Evolutionary conservation across 2,329 filamentous ascomycete genomes (phyloP), one percentile per base, ranked within the genome.

Genomic region (Elsinoe ampelina): DNA sequence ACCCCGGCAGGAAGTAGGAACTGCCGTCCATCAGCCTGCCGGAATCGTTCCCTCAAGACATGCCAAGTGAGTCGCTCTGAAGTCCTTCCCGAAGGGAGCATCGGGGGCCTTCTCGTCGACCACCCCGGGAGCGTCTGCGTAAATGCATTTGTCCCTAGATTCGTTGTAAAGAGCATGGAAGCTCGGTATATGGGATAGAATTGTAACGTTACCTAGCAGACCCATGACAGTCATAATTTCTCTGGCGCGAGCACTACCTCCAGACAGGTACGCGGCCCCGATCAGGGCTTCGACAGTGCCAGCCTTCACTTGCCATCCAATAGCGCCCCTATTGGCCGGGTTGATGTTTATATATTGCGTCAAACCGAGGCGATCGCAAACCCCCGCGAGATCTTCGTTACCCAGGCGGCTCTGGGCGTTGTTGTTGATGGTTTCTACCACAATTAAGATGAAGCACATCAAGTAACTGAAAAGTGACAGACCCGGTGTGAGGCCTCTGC

Each of bases 211-310:
- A 50, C 45, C 45, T 43, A 54, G 2, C 13, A 54, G 19, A 20
- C 36, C 51, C 35, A 54, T 34, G 12, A 22, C 22, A 10, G n/a
- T 8, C 51, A 54, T 54, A 12, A 54, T 20, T 13, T 20, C 2
- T 13, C 17, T 13, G 19, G 51, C 51, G 10, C 41, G 34, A 5
- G 34, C 19, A 32, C n/a, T 11, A 8, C 36, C 51, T 13, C 20
- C 51, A n/a, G 51, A 41, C n/a, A 42, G 36, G 11, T 54, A 41
- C 4, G 51, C 51, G 15, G 51, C 51, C 5, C 51, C 51, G 30
- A 54, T 54, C 10, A 54, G 51, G 5, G 51, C 51, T 20, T 54
- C 36, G 15, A 43, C 38, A 7, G 35, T 32, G 20, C 8, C 17
- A 12, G 19, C 42, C 20, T 26, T 41, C 5, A 36, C 42, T 20